Percentiles rank a stretch among this genome's conserved stretches.
These are phyloP conservation scores for Penstemon newberryi DNA, from an alignment of 257 asterid genomes.

Conservation along the genomic window DNA sequence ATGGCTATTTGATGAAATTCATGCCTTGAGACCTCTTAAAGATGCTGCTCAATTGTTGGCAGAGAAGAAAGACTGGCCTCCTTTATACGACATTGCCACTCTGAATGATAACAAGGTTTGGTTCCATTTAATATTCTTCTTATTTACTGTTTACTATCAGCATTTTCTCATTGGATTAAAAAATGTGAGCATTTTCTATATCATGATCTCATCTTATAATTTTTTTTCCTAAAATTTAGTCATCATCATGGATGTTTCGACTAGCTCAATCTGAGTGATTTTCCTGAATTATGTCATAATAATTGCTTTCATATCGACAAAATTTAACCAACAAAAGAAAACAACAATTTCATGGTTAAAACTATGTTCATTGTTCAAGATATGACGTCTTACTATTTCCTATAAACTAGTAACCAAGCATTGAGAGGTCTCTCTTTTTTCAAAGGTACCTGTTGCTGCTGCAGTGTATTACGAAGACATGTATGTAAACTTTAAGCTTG, in stretches of 20 bases:
- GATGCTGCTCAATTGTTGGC: conserved; percentile 77
- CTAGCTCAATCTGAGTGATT: not conserved
- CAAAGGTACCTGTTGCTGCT: conserved; percentile 92
- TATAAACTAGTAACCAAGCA: not conserved
- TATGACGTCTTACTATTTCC: not conserved
- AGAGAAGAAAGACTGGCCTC: conserved; percentile 89
- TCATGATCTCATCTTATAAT: not conserved
- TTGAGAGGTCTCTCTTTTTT: not conserved
- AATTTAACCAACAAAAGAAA: not conserved
- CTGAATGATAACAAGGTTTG: conserved; percentile 74
- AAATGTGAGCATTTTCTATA: not conserved
- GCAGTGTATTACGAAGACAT: conserved; percentile 90
- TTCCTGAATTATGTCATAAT: not conserved
- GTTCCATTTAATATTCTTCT: conserved; percentile 3
- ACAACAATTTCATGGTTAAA: not conserved
- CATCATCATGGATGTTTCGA: not conserved
- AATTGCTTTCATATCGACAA: not conserved
- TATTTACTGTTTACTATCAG: not conserved
- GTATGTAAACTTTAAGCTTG: conserved; percentile 87
- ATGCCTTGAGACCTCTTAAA: conserved; percentile 77
- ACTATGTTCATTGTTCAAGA: not conserved
- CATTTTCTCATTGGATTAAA: conserved; percentile 1
- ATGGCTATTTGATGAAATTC: conserved; percentile 88
- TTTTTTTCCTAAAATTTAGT: not conserved
- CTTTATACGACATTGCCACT: conserved; percentile 54